Evolutionary conservation across 352 stramenopile species (phyloP).

Genomic region (Phytopythium litorale): DNA sequence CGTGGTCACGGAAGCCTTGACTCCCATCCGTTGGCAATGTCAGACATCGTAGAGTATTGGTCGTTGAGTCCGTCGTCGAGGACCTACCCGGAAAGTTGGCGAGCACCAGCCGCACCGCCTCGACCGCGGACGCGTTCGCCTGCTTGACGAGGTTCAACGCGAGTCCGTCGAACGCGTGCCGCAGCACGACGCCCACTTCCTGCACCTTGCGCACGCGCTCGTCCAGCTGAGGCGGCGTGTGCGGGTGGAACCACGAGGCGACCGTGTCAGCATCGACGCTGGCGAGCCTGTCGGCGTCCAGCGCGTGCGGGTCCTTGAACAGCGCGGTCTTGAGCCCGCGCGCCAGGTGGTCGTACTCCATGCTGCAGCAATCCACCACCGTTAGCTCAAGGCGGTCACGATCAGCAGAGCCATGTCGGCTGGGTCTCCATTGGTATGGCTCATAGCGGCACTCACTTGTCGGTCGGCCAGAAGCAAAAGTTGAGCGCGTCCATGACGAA

Average conservation of each 20-base stretch:
- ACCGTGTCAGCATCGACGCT: slow-evolving; percentile 39
- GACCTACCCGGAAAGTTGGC: slow-evolving; percentile 57
- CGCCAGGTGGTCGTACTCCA: slow-evolving; percentile 88
- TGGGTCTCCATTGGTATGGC: neutral
- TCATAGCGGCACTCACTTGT: slow-evolving; percentile 37
- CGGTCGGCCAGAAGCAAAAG: slow-evolving; percentile 89
- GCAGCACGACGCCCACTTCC: slow-evolving; percentile 51
- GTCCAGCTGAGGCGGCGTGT: slow-evolving; percentile 52
- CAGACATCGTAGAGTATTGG: neutral
- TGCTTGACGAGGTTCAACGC: slow-evolving; percentile 54
- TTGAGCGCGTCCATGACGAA: slow-evolving; percentile 89
- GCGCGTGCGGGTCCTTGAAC: slow-evolving; percentile 39
- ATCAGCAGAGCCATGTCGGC: too few relatives aligned
- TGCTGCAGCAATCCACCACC: slow-evolving; percentile 20
- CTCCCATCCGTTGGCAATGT: neutral
- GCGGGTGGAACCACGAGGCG: slow-evolving; percentile 60
- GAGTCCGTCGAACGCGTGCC: slow-evolving; percentile 37
- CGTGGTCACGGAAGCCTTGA: slow-evolving; percentile 75
- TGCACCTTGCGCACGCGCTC: slow-evolving; percentile 57
- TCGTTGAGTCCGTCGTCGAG: neutral
- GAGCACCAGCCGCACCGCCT: slow-evolving; percentile 60
- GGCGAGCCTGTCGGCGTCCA: slow-evolving; percentile 52
- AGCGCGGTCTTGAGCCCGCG: slow-evolving; percentile 69
- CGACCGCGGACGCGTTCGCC: slow-evolving; percentile 47
- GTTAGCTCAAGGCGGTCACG: neutral